Evolutionary conservation across 148 eudicot genomes (phyloP), one percentile per base, ranked within the genome.

Genomic region (Arbutus unedo): DNA sequence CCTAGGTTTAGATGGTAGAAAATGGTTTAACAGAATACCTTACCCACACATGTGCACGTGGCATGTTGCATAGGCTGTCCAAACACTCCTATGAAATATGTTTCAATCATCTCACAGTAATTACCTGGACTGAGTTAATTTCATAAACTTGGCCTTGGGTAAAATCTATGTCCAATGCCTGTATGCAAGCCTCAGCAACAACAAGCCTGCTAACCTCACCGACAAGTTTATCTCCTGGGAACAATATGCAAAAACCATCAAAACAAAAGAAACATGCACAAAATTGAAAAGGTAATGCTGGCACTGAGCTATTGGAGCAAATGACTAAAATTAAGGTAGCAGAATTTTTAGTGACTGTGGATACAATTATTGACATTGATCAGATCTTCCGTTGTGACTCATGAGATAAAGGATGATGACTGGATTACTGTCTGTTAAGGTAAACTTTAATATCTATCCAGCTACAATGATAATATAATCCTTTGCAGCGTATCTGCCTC

Each of bases 171-270:
- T 97, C 99, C 81, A 97, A 83, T 81, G 97, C 92, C 88, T 97
- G 99, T 89, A 97, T 89, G 82, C 99, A 97, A 73, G 99, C 99
- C 88, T 97, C 98, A 50, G 99, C 99, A 25, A 97, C 98, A 1
- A 97, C 98, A 23, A 97, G 92, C 84, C 99, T 90, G 86, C 99
- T 94, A 82, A 81, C 99, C 87, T 97, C 98, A 51, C 99, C 99
- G 44, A 94, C 95, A 75, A 97, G 98, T 81, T 89, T 97, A 89
- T 97, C 99, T 74, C 99, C 99, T 96, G 86, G 7, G 57, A 74
- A 78, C 14, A 70, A 62, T 81, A 83, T 54, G 56, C 44, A 53
- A 73, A 47, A n/a, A 51, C 41, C n/a, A 75, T 31, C 54, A 80
- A 60, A 59, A 79, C 9, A 5, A 43, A 10, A 57, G 51, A 44